Conservation (phyloP, 345 rosid species). For the Carallia brachiata region DNA sequence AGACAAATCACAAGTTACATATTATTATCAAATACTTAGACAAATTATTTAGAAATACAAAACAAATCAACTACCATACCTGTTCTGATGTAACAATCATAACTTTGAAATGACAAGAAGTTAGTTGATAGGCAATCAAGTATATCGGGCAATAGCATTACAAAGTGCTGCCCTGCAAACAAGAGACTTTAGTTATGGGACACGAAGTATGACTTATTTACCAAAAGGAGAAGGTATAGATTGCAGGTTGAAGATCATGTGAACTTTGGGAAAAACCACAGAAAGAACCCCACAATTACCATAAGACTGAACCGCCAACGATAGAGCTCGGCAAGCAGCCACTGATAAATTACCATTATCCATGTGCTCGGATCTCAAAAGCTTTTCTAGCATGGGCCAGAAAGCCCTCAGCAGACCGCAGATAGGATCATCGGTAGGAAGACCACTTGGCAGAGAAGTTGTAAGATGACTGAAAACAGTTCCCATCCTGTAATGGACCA, state of each 20-base stretch:
- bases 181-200: conserved; percentile 24
- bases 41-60: too few species aligned
- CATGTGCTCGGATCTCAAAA: conserved; percentile 77
- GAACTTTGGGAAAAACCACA: conserved; percentile 5
- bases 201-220: not conserved
- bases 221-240: not conserved
- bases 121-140: conserved; percentile 83
- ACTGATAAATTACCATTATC: conserved; percentile 73
- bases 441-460: conserved; percentile 41
- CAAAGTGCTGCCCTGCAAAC: conserved; percentile 79
- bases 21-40: too few species aligned
- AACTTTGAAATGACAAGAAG: conserved; percentile 73
- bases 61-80: conserved; percentile 38
- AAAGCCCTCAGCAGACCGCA: conserved; percentile 60
- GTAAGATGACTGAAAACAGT: conserved; percentile 79
- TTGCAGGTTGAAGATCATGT: too few species aligned
- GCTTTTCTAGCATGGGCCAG: conserved; percentile 91
- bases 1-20: too few species aligned
- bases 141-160: conserved; percentile 65
- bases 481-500: conserved; percentile 72
- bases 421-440: conserved; percentile 62
- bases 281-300: conserved; percentile 42
- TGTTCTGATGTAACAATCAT: conserved; percentile 85
- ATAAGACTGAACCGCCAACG: conserved; percentile 86
- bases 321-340: conserved; percentile 91